A percentile compares a stretch with the other conserved stretches of the same genome.
Conservation (phyloP, 495 filamentous ascomycete genomes). For the Xanthoparmelia taractica region DNA sequence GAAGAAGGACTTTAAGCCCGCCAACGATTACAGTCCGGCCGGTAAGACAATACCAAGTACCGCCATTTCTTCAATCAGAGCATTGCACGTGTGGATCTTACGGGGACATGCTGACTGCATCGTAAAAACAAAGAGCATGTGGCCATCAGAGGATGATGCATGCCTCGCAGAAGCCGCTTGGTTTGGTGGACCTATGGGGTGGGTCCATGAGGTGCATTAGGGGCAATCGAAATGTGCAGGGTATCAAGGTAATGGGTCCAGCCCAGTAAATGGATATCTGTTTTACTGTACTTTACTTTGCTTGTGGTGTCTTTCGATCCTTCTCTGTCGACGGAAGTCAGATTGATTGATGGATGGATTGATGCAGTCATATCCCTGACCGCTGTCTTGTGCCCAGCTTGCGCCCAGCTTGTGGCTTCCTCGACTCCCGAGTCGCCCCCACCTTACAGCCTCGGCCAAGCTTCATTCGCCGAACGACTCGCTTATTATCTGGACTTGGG, state of each 20-base stretch:
- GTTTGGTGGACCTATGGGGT: background rate
- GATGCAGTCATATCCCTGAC: background rate
- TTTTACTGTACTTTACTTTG: background rate
- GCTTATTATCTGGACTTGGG: background rate
- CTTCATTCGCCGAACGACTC: background rate
- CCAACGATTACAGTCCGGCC: background rate
- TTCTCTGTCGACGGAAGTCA: background rate
- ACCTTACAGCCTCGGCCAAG: background rate
- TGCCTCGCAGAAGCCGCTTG: constrained; percentile 5
- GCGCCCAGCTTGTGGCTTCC: too few relatives aligned
- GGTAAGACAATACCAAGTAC: background rate
- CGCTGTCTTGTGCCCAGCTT: background rate
- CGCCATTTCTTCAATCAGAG: background rate
- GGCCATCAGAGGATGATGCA: constrained; percentile 1
- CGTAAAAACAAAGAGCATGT: background rate
- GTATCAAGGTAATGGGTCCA: background rate
- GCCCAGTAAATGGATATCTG: background rate
- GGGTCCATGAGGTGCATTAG: constrained; percentile 1
- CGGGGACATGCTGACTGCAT: background rate
- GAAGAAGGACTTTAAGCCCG: background rate
- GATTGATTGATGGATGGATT: background rate
- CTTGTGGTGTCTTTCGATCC: background rate
- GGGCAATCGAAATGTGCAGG: background rate
- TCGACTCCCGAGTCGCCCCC: background rate
- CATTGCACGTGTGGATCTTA: background rate